Percentiles rank a stretch among this genome's conserved stretches.
Evolutionary conservation across 176 grass and related monocot species (phyloP).

Genomic region (Avena insularis): DNA sequence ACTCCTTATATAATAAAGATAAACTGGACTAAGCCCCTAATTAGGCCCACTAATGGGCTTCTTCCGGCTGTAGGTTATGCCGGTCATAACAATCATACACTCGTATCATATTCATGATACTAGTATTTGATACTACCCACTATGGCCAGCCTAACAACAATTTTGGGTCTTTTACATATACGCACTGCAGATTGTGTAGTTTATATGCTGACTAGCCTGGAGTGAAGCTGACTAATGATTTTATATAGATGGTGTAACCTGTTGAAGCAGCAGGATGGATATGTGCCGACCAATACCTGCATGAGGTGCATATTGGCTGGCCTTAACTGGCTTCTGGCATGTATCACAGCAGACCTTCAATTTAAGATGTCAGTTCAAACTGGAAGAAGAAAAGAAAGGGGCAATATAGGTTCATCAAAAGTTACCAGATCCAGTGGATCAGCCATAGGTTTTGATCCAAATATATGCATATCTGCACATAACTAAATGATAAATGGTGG

Average conservation of each 20-base stretch:
- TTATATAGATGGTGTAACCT: neutral
- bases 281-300: constrained; percentile 60
- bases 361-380: constrained; percentile 50
- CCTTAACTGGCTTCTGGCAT: constrained; percentile 95
- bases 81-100: no score
- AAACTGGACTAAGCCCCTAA: no score
- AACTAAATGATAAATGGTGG: constrained; percentile 26
- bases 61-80: no score
- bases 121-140: no score
- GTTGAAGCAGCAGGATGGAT: neutral
- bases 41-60: no score
- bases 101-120: no score
- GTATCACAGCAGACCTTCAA: constrained; percentile 83
- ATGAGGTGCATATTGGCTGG: constrained; percentile 93
- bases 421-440: constrained; percentile 95
- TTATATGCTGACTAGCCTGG: neutral
- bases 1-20: no score
- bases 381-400: constrained; percentile 20
- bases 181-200: constrained; percentile 22
- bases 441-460: constrained; percentile 89
- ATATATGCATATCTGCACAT: constrained; percentile 98
- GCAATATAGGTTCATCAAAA: constrained; percentile 44
- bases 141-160: neutral
- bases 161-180: neutral
- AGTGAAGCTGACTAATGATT: constrained; percentile 8